Evolutionary conservation across 768 basidiomycete genomes (phyloP), one percentile per base, ranked within the genome.

Genomic region (Agrocybe pediades): DNA sequence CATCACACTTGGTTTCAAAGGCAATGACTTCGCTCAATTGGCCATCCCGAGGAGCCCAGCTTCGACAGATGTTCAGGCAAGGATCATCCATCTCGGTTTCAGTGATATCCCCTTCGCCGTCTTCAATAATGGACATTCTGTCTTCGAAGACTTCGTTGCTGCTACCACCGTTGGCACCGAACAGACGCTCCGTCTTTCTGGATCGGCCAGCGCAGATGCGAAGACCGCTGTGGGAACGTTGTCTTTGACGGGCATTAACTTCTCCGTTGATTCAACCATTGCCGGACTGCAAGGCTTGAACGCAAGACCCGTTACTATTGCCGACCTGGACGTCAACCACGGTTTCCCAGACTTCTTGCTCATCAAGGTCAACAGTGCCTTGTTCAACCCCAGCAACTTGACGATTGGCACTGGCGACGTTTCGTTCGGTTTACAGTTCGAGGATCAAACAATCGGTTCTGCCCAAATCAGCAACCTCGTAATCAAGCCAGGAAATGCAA

Each of bases 341-440:
- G 88, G 88, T 6, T 89, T 80, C 71, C 53, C 81, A 0, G 78
- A 85, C 61, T 84, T 76, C 64, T 72, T 90, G n/a, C 74, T 88
- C 46, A 88, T 90, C 70, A 87, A 77, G 60, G 81, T 82, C 11
- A 71, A 80, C 40, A 81, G 83, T 17, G 71, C 74, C 1, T 68
- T 89, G 20, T 86, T 80, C 65, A 89, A 88, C 54, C 87, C 88
- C 11, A 87, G 78, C 49, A 78, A 73, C 42, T 65, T 80, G 39
- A 77, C 76, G 9, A 76, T 80, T 60, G 75, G 81, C 8, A 81
- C 81, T 2, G 86, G 84, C 0, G 87, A 88, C 50, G 84, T 88
- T 20, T 72, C 81, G 1, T 89, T 89, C 57, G 65, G 68, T 3
- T 68, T 89, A 30, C 67, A 75, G 54, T 89, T 87, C 66, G 68